These are phyloP conservation scores for Trichoderma breve DNA, from an alignment of 2,329 filamentous ascomycete genomes.

Conservation along the genomic window DNA sequence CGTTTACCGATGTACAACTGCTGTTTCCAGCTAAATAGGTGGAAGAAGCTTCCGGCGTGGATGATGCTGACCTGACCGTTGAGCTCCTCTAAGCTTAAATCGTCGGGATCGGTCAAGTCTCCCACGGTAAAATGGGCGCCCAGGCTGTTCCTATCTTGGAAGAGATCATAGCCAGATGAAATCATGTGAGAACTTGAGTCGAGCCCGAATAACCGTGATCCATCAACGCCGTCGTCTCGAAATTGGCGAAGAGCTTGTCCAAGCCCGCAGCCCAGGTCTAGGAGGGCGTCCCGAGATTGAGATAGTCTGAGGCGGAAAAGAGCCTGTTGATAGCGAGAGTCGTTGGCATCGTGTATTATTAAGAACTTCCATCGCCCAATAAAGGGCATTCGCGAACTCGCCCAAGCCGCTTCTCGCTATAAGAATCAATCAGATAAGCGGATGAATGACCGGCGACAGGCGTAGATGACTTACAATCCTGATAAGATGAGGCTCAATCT, in stretches of 20 bases:
- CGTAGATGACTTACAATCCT: constrained; percentile 33
- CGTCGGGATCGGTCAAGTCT: constrained; percentile 46
- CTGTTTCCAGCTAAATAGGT: constrained; percentile 48
- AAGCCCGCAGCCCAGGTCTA: constrained; percentile 52
- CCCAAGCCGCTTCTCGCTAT: constrained; percentile 49
- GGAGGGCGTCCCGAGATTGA: constrained; percentile 40
- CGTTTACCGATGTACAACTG: constrained; percentile 46
- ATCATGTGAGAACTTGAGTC: constrained; percentile 52
- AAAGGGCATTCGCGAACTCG: constrained; percentile 43
- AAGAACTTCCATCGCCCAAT: constrained; percentile 52
- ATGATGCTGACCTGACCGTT: constrained; percentile 46
- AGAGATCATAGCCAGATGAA: constrained; percentile 62
- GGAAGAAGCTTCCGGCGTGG: constrained; percentile 51
- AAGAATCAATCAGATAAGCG: neutral
- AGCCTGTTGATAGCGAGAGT: constrained; percentile 44
- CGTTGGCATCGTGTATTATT: constrained; percentile 40
- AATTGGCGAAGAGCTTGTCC: constrained; percentile 52
- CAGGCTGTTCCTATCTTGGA: constrained; percentile 53
- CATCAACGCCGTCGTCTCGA: constrained; percentile 48
- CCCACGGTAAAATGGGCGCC: constrained; percentile 49
- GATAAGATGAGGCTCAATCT: constrained; percentile 38
- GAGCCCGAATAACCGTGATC: constrained; percentile 47
- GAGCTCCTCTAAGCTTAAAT: constrained; percentile 35
- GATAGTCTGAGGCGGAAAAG: constrained; percentile 42
- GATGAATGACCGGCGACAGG: neutral